A percentile compares a stretch with the other conserved stretches of the same genome.
These are phyloP conservation scores for Rhizophagus clarus DNA, from an alignment of 192 early-diverging fungal genomes.

Conservation along the genomic window DNA sequence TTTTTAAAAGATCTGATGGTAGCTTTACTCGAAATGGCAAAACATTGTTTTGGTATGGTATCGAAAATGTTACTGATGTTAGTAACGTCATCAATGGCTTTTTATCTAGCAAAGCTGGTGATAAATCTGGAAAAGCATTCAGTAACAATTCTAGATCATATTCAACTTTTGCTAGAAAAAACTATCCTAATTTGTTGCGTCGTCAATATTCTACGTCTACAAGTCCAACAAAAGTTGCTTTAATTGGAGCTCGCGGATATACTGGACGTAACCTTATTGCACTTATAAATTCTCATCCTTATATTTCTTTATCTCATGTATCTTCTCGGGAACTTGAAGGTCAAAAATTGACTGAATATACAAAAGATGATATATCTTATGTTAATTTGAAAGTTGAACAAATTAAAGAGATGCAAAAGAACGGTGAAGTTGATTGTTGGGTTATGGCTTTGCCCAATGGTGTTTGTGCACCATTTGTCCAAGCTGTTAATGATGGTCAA, in stretches of 20 bases:
- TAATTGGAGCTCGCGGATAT: slow-evolving; percentile 97
- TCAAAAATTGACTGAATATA: slow-evolving; percentile 79
- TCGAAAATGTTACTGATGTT: slow-evolving; percentile 80
- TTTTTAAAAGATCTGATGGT: slow-evolving; percentile 94
- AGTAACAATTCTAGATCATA: slow-evolving; percentile 48
- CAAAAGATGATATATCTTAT: slow-evolving; percentile 69
- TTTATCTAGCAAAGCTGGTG: slow-evolving; percentile 35
- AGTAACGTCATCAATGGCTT: slow-evolving; percentile 67
- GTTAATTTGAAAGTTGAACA: slow-evolving; percentile 79
- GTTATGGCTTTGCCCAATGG: slow-evolving; percentile 96
- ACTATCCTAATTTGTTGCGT: slow-evolving; percentile 37
- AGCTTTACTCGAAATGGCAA: slow-evolving; percentile 71
- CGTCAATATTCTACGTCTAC: slow-evolving; percentile 62
- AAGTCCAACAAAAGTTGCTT: slow-evolving; percentile 65
- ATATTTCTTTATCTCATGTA: slow-evolving; percentile 83
- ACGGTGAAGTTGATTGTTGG: slow-evolving; percentile 89
- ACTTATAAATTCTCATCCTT: slow-evolving; percentile 85
- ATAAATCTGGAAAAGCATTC: slow-evolving; percentile 29
- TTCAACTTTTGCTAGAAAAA: slow-evolving; percentile 52
- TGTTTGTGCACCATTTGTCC: slow-evolving; percentile 91
- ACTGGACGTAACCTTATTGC: slow-evolving; percentile 95
- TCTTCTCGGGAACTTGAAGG: slow-evolving; percentile 94
- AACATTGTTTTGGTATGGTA: slow-evolving; percentile 93
- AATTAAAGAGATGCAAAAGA: slow-evolving; percentile 56
- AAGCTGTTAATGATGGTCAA: slow-evolving; percentile 66